phyloP scores from a whole-genome alignment of 768 basidiomycete genomes.

The Coprinopsis cinerea region DNA sequence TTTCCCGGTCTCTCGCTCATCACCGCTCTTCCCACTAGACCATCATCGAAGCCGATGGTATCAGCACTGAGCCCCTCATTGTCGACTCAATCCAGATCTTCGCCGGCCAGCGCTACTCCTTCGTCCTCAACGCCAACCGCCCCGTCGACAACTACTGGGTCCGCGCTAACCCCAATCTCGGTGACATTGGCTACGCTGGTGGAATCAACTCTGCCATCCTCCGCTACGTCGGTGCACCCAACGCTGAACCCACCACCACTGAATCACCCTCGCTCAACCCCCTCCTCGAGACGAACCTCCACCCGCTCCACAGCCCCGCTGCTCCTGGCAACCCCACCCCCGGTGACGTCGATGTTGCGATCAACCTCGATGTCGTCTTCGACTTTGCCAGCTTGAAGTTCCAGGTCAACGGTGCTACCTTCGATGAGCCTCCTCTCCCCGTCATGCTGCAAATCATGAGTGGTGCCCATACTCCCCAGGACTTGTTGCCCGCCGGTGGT shows the following conservation, averaged over 20 bases:
- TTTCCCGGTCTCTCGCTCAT: not conserved
- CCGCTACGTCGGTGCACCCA: slow-evolving; percentile 38
- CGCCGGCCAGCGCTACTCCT: slow-evolving; percentile 8
- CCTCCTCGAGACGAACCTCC: slow-evolving; percentile 32
- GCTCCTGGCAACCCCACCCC: slow-evolving; percentile 29
- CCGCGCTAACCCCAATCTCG: slow-evolving; percentile 28
- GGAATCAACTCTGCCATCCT: slow-evolving; percentile 51
- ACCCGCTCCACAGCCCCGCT: slow-evolving; percentile 22
- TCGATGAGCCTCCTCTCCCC: slow-evolving; percentile 33
- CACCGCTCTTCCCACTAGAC: slow-evolving; percentile 18
- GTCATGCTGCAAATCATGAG: slow-evolving; percentile 48
- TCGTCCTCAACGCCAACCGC: slow-evolving; percentile 19
- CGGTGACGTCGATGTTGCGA: slow-evolving; percentile 35
- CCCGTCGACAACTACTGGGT: slow-evolving; percentile 39
- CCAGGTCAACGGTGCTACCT: slow-evolving; percentile 25
- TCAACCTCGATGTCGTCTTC: slow-evolving; percentile 14
- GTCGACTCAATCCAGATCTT: slow-evolving; percentile 39
- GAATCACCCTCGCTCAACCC: slow-evolving; percentile 20
- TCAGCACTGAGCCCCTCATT: slow-evolving; percentile 29
- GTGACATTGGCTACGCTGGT: slow-evolving; percentile 17
- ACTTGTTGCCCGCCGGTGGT: slow-evolving; percentile 34
- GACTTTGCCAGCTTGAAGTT: not conserved
- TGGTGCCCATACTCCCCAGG: slow-evolving; percentile 33
- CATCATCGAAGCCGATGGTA: slow-evolving; percentile 43
- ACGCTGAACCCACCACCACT: slow-evolving; percentile 32